Base-by-base conservation (phyloP, 192 early-diverging fungal genomes). In the Coemansia sp. region DNA sequence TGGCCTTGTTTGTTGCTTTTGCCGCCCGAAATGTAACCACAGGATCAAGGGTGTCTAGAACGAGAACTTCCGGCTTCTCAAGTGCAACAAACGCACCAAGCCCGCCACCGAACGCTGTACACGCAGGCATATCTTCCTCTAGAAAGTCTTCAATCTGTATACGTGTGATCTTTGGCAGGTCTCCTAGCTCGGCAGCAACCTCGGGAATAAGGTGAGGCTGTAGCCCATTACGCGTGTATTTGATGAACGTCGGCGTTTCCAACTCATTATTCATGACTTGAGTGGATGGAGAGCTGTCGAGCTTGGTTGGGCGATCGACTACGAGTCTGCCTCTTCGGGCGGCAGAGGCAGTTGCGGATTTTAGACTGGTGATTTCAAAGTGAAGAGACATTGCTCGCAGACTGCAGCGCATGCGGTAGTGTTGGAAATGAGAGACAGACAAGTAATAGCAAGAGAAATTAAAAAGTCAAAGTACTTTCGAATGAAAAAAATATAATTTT, bases 151-250 rank as follows among this genome's bases (percentile, higher is more conserved):
- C 81, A 16, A 78, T 26, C 69, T 83, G 75, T 18, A 83, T 63
- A n/a, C 73, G 81, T 12, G 73, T 78, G 9, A 59, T 58, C 35
- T 64, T 53, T 21, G 81, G 76, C 60, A 75, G 67, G n/a, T 26
- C 63, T 10, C 23, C 67, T 6, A 83, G 33, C 63, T 71, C 64
- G 5, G 76, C 64, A n/a, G 73, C 77, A 18, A 84, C 70, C 34
- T 84, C 81, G 18, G 67, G 81, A 39, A 84, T 72, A 46, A 84
- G 62, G 24, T 83, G 81, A 46, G 81, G 81, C 43, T 83, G 81
- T 44, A 83, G 63, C 7, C 76, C 81, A 38, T 70, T 72, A 14
- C 75, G 58, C 18, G 81, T 83, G 64, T 83, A 83, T 64, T 78
- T 75, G 55, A 83, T 49, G 21, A 75, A 83, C 5, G 65, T 46